phyloP scores from a whole-genome alignment of 768 basidiomycete genomes.

The Dacryopinax primogenitus region DNA sequence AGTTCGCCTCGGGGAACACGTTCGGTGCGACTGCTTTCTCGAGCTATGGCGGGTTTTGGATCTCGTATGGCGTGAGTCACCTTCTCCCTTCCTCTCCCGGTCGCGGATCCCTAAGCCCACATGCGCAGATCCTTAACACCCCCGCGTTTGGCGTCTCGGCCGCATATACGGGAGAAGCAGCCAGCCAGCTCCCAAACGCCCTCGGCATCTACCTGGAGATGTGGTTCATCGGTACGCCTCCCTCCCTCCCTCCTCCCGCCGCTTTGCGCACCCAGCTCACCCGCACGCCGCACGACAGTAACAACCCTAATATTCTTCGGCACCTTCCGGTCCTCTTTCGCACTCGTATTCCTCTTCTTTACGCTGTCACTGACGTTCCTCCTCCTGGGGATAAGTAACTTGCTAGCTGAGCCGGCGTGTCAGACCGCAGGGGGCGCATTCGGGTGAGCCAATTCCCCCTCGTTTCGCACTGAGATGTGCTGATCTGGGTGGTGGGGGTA shows the following conservation, averaged over 20 bases:
- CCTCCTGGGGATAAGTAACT: neutral
- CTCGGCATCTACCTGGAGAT: neutral
- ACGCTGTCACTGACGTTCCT: neutral
- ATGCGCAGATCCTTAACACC: neutral
- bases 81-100: neutral
- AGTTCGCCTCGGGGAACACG: conserved; percentile 26
- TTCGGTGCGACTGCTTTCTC: conserved; percentile 23
- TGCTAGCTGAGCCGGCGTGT: neutral
- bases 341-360: neutral
- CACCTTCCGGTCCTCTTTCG: neutral
- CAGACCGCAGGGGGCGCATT: conserved; percentile 2
- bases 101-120: too few species aligned
- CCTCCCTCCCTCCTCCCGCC: neutral
- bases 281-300: too few species aligned
- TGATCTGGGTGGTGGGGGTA: neutral
- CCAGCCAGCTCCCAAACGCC: neutral
- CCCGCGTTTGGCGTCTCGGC: neutral
- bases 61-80: conserved; percentile 2
- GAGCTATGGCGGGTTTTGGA: conserved; percentile 2
- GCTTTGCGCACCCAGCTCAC: neutral
- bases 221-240: neutral
- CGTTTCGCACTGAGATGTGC: neutral
- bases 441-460: neutral
- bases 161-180: neutral
- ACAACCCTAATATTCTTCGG: neutral